Evolutionary conservation across 495 filamentous ascomycete genomes (phyloP), one percentile per base, ranked within the genome.

Genomic region (Podospora pseudopauciseta): DNA sequence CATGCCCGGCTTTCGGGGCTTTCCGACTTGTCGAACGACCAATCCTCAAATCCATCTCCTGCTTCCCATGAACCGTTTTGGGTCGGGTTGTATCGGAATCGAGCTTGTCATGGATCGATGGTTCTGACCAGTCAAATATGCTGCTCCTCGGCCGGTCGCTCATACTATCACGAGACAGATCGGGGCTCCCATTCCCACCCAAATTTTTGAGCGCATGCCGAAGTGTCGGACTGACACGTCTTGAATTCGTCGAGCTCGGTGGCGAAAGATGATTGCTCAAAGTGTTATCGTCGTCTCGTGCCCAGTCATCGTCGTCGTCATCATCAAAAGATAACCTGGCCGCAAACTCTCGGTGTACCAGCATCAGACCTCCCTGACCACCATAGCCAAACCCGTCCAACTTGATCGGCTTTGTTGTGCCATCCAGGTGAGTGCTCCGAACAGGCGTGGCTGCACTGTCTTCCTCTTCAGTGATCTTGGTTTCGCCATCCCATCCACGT

Each of bases 61-160:
- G 92, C 79, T 96, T 97, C 2, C 91, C 93, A 80, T 97, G 94
- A 55, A 96, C 91, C 13, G 93, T 97, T 68, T 90, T 90, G 13
- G 95, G 94, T 65, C 94, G 86, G 59, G 85, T 82, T 57, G 88
- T 84, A 58, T 81, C 79, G 18, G 73, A 75, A 58, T 87, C 85
- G 30, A 72, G 55, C 72, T 84, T 88, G 74, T 87, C 90, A 60
- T 79, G 79, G 26, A 80, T 79, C 49, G 86, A 75, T 49, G 90
- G 86, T 75, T 97, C 93, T 60, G 90, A 89, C 92, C 93, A 97
- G 76, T 96, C 92, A 72, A 96, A 97, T 27, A 94, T 85, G 72
- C 85, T 91, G 66, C 84, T 86, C 66, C 83, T 80, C 19, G 84
- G 84, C 67, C 84, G 79, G 60, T 84, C 84, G 60, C 74, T 79